phyloP scores from a whole-genome alignment of 148 eudicot genomes.

The Linanthus parryae region DNA sequence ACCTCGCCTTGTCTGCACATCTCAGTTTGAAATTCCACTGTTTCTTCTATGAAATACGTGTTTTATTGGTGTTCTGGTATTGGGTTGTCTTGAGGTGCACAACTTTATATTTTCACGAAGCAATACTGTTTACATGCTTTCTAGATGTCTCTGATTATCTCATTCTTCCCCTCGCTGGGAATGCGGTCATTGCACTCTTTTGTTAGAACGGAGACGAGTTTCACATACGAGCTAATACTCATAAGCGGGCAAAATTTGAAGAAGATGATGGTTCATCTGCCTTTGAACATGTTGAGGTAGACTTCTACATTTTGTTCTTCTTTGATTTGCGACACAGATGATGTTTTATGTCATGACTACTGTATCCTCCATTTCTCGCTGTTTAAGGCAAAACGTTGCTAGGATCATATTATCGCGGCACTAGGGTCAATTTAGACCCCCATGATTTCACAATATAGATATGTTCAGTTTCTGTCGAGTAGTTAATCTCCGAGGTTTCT shows the following conservation, averaged over 20 bases:
- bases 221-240: conserved; percentile 91
- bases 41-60: background rate
- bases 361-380: too few relatives aligned
- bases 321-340: too few relatives aligned
- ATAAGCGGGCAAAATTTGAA: conserved; percentile 70
- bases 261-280: conserved; percentile 35
- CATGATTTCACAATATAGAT: too few relatives aligned
- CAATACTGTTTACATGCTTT: conserved; percentile 4
- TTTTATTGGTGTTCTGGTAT: conserved; percentile 2
- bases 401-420: too few relatives aligned
- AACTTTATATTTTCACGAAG: background rate
- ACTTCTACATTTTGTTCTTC: background rate
- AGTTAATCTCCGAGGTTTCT: background rate
- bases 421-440: too few relatives aligned
- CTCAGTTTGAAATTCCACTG: background rate
- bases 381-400: too few relatives aligned
- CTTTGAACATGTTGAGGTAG: conserved; percentile 58
- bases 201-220: conserved; percentile 73
- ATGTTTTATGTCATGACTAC: too few relatives aligned
- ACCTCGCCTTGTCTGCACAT: too few relatives aligned
- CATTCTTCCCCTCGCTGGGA: background rate
- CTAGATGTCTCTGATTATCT: background rate
- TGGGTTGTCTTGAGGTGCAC: background rate
- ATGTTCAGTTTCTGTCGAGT: background rate
- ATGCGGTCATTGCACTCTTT: conserved; percentile 1